Evolutionary conservation across 140 eudicot species (phyloP), one percentile per base, ranked within the genome.

Genomic region (Senecio squalidus): DNA sequence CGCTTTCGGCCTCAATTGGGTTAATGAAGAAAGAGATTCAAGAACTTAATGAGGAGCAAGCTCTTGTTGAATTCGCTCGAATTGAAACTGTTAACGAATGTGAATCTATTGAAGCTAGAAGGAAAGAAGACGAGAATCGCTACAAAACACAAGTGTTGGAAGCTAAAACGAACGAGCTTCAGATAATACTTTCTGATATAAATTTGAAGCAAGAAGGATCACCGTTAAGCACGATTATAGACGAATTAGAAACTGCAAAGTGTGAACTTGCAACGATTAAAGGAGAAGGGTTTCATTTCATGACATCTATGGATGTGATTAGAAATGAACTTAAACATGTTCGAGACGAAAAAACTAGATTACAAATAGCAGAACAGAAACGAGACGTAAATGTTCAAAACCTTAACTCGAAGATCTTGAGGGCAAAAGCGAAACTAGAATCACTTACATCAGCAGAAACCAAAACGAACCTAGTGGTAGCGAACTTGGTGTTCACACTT

Each of bases 41-140:
- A 15, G 85, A 83, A 51, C 64, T 80, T 15, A 65, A 62, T 17
- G 94, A 84, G 51, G 91, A 84, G 52, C 83, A 82, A 15, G 84
- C 86, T 28, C 69, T 86, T 31, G 94, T 77, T 49, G 94, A 91
- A 60, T 76, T 91, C 43, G 96, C 91, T 14, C 70, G 80, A 57
- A 76, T 83, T n/a, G 94, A 91, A 74, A 94, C 89, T 20, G 56
- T 78, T n/a, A 91, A 73, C 41, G 98, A 86, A 67, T 50, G 56
- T 27, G 72, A 53, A 75, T 80, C 69, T 15, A 77, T 86, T 43
- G 86, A 91, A 74, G 68, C 62, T 26, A 70, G 52, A 38, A 75
- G 75, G 33, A 71, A 67, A n/a, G 80, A 66, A 39, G 79, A 73
- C 1, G 79, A 76, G 3, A 22, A 76, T 10, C 56, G 65, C 15